A percentile compares a stretch with the other conserved stretches of the same genome.
These are phyloP conservation scores for Monosporascus sp. DNA, from an alignment of 2,329 filamentous ascomycete genomes.

Conservation along the genomic window DNA sequence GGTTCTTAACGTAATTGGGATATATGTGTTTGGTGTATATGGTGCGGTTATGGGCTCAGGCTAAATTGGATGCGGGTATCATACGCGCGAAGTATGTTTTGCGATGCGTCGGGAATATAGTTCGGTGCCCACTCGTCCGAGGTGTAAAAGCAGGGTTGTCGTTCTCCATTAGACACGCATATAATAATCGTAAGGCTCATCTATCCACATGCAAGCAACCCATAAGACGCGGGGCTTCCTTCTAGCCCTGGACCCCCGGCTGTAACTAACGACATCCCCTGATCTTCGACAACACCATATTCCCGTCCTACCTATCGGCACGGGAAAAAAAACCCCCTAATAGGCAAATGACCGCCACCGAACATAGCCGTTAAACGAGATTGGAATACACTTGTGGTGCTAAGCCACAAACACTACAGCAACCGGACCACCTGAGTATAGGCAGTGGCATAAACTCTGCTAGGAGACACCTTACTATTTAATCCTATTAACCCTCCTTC, in stretches of 20 bases:
- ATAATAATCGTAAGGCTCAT: constrained; percentile 3
- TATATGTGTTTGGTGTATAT: no score
- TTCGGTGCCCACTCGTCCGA: no score
- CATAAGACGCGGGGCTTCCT: not conserved
- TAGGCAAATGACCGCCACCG: not conserved
- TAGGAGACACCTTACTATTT: not conserved
- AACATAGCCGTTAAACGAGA: not conserved
- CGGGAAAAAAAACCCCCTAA: not conserved
- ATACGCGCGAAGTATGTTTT: no score
- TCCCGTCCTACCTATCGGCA: not conserved
- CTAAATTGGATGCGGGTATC: no score
- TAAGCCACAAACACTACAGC: constrained; percentile 5
- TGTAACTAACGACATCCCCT: not conserved
- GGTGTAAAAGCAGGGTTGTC: not conserved
- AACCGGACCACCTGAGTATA: constrained; percentile 20
- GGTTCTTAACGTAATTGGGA: no score
- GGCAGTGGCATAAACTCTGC: not conserved
- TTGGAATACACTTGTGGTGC: not conserved
- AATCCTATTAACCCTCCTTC: not conserved
- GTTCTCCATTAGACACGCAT: not conserved
- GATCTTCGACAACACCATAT: not conserved
- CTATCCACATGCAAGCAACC: constrained; percentile 4
- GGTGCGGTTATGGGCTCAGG: no score
- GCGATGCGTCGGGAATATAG: no score
- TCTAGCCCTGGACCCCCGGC: not conserved